phyloP scores from a whole-genome alignment of 495 filamentous ascomycete species.

The Aspergillus homomorphus region DNA sequence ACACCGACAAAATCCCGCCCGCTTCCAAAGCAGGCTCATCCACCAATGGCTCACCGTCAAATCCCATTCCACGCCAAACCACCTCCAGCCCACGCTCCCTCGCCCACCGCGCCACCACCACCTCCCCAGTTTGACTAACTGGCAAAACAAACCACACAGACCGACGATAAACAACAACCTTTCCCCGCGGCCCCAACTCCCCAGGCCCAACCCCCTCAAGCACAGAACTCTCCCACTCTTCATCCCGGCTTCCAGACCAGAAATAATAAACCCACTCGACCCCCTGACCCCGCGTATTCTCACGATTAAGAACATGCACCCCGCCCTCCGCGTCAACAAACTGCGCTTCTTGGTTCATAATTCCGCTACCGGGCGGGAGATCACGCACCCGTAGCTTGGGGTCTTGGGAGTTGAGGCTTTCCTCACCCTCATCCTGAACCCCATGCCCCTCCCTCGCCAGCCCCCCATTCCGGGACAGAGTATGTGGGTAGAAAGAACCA shows the following conservation, averaged over 20 bases:
- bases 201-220: not conserved
- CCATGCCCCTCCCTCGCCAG: too few relatives aligned
- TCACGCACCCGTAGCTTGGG: not conserved
- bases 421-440: too few relatives aligned
- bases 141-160: conserved; percentile 1
- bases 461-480: not conserved
- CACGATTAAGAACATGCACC: conserved; percentile 7
- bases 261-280: conserved; percentile 4
- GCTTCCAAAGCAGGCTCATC: not conserved
- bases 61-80: not conserved
- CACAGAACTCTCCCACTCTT: not conserved
- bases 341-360: conserved; percentile 9
- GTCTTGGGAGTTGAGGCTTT: not conserved
- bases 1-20: not conserved
- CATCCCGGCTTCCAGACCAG: not conserved
- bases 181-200: not conserved
- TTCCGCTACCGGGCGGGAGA: conserved; percentile 3
- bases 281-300: not conserved
- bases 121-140: not conserved
- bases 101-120: not conserved
- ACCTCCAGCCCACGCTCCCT: not conserved
- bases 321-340: not conserved
- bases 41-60: conserved; percentile 1
- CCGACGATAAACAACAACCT: not conserved
- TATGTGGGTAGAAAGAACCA: too few relatives aligned